Evolutionary conservation across 2,329 filamentous ascomycete genomes (phyloP), one percentile per base, ranked within the genome.

Genomic region (Fusarium mundagurra): DNA sequence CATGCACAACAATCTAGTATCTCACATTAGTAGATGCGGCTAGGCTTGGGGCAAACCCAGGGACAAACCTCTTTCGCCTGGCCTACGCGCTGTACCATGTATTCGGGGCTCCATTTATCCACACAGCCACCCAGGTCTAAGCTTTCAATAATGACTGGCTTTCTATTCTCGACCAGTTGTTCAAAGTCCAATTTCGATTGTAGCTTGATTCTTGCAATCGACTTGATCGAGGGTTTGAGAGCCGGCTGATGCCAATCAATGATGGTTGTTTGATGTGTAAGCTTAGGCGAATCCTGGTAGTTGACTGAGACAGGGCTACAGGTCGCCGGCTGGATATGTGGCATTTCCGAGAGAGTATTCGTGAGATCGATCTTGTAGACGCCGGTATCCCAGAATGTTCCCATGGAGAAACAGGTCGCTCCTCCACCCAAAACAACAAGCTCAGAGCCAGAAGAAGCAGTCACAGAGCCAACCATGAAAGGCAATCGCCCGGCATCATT

Each of bases 351-450:
- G 69, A 57, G 10, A 29, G 61, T 14, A 51, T 45, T 57, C 18
- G 64, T 60, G 8, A 79, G 53, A 11, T 69, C 59, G 29, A 91
- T 76, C 5, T 83, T 80, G 58, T 85, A 92, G 18, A 87, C 84
- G 3, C 90, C 90, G 38, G 87, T 86, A 58, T 95, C 95, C 93
- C 94, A 97, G 78, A 90, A 95, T 12, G 93, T 93, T 3, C 95
- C 95, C 88, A 97, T 97, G 0, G 94, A 95, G 84, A 97, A 97
- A 81, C 94, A 97, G 0, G 94, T 94, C 22, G 93, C 94, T 43
- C 94, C 95, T 22, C 95, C 95, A 3, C 94, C 94, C 54, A 93
- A 82, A 13, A 97, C 83, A 16, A 94, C 77, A 7, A 95, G 77
- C 24, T 87, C 82, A 36, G 86, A 83, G 47, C 84, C 83, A 2